Evolutionary conservation across 805 yeast species (phyloP), one percentile per base, ranked within the genome.

Genomic region (Nakazawaea populi): DNA sequence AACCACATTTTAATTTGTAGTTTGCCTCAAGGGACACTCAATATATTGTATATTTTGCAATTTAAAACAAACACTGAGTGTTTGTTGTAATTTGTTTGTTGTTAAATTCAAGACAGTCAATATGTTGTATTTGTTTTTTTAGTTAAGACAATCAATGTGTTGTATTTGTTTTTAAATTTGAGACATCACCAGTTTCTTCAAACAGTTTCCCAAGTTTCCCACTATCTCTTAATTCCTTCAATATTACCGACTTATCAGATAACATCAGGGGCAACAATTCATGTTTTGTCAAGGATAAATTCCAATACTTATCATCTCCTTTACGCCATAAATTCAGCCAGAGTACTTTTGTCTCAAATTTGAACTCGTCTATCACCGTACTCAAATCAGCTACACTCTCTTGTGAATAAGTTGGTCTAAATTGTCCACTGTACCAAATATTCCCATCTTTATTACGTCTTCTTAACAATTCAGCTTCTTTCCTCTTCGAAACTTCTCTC

Each of bases 291-390:
- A 80, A 65, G 7, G 75, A 76, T 2, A 55, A 57, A 49, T 78
- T 71, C 97, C 97, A 90, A 65, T 84, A 75, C 55, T 74, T 70
- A 45, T 79, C 83, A 48, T 81, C 90, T 44, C 98, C 98, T 69
- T 81, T 82, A 66, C 96, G 79, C 95, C 96, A 90, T 48, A 79
- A 72, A 57, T 82, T 81, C 60, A 89, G 97, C 98, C 98, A 91
- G 58, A 73, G 76, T 28, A 89, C 72, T 43, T 71, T 77, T 38
- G 84, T 72, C 14, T 55, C 47, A 56, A 72, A 71, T 46, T 72
- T 73, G 54, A 83, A 73, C 54, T 82, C 85, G 51, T 85, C 90
- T n/a, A 85, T 71, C 9, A 84, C 83, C 47, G 81, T 75, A 34
- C 81, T 70, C 56, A 91, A 70, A 68, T 91, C 98, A 5, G 96